phyloP scores from a whole-genome alignment of 257 asterid species.

The Ocimum tenuiflorum region DNA sequence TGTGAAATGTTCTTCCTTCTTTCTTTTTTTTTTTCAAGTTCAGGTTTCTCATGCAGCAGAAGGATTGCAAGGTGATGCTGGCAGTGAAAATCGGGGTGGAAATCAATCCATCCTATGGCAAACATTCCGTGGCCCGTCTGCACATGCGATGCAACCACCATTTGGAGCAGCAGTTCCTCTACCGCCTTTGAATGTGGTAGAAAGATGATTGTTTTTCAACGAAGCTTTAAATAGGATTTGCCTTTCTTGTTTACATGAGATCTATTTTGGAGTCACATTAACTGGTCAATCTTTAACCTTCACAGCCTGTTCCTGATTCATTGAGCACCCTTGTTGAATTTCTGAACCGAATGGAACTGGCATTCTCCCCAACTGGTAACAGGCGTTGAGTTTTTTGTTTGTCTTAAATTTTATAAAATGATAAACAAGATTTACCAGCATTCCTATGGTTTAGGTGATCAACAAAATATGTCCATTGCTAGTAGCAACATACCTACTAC shows the following conservation, averaged over 20 bases:
- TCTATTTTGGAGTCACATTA: slow-evolving; percentile 1
- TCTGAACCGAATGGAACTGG: slow-evolving; percentile 71
- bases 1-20: neutral
- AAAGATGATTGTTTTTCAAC: no score
- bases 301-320: slow-evolving; percentile 91
- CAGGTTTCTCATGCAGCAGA: slow-evolving; percentile 49
- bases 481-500: slow-evolving; percentile 32
- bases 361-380: slow-evolving; percentile 60
- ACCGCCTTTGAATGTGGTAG: slow-evolving; percentile 69
- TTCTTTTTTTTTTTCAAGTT: neutral
- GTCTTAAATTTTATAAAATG: slow-evolving; percentile 1
- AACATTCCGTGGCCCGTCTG: slow-evolving; percentile 46
- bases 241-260: neutral
- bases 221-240: no score
- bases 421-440: slow-evolving; percentile 1
- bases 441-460: slow-evolving; percentile 33
- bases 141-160: slow-evolving; percentile 53
- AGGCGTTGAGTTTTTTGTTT: slow-evolving; percentile 4
- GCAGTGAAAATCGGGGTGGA: slow-evolving; percentile 49
- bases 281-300: slow-evolving; percentile 16
- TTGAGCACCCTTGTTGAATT: slow-evolving; percentile 71
- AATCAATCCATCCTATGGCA: slow-evolving; percentile 50
- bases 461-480: slow-evolving; percentile 37
- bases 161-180: slow-evolving; percentile 54
- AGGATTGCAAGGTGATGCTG: slow-evolving; percentile 39